Base-by-base conservation (phyloP, 306 rosid genomes). In the Cajanus cajan region DNA sequence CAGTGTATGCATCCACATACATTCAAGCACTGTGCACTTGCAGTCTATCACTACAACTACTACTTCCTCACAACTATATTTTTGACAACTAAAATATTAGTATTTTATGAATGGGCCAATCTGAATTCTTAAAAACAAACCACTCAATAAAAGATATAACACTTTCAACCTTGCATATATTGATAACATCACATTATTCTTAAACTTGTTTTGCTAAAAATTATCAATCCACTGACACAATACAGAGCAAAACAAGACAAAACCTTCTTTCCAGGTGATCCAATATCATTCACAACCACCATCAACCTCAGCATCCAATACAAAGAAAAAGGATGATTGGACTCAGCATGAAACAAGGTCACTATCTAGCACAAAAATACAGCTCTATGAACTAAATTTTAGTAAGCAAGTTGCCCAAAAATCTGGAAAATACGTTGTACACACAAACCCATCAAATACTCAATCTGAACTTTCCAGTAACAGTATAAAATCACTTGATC, bases 41-140 rank as follows among this genome's bases (percentile, higher is more conserved):
- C 44, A 36, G 50, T 76, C 48, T 39, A 41, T 47, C 45, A 74
- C 24, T 13, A 51, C 34, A 4, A 74, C 54, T 52, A 6, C 25
- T n/a, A n/a, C n/a, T n/a, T n/a, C 21, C 52, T 39, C 24, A 37
- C 14, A 22, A 33, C 33, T 50, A 51, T 66, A 24, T 73, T 40
- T 18, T 33, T 11, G 62, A 33, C 41, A 72, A 40, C 64, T 50
- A 37, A 34, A 37, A 33, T 41, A 51, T 7, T 50, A 3, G 7
- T 50, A 50, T 50, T 1, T 7, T n/a, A 51, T 7, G 58, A 51
- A 51, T 51, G 21, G 18, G 58, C 51, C 33, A 54, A 21, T 21
- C 22, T 41, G 43, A 65, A 43, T 34, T 64, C 70, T 65, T 55
- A n/a, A 31, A 80, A 62, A 9, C 13, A 63, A 80, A 63, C 16